A percentile compares a stretch with the other conserved stretches of the same genome.
Evolutionary conservation across 176 grass and related monocot genomes (phyloP).

Genomic region (Dendrocalamus sinicus): DNA sequence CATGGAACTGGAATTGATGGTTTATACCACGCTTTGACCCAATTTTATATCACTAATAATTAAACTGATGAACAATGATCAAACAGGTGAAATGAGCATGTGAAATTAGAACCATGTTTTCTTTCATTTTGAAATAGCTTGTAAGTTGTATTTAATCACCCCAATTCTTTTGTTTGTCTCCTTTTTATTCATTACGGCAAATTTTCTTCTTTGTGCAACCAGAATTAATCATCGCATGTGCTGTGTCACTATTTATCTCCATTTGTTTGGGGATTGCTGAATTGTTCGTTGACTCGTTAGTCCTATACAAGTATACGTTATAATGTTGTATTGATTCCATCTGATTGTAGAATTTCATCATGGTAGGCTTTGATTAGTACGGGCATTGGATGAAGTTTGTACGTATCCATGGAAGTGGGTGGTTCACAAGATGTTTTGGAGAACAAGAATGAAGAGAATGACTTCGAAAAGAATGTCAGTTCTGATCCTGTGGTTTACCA

Average conservation of each 20-base stretch:
- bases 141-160: neutral
- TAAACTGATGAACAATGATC: neutral
- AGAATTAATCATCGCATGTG: neutral
- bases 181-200: neutral
- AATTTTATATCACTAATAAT: neutral
- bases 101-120: neutral
- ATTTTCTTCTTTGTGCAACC: neutral
- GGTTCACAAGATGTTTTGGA: slow-evolving; percentile 40
- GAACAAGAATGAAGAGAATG: slow-evolving; percentile 59
- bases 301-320: neutral
- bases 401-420: slow-evolving; percentile 68
- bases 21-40: neutral
- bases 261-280: slow-evolving; percentile 12
- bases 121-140: neutral
- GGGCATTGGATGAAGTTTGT: slow-evolving; percentile 61
- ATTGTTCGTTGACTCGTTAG: neutral
- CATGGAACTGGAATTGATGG: neutral
- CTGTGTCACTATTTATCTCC: neutral
- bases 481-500: slow-evolving; percentile 89
- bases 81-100: neutral
- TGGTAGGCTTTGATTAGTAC: slow-evolving; percentile 33
- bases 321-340: slow-evolving; percentile 24
- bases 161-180: slow-evolving; percentile 10
- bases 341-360: slow-evolving; percentile 37
- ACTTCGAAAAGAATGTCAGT: slow-evolving; percentile 52